Evolutionary conservation across 345 rosid genomes (phyloP).

Genomic region (Salix brachista): DNA sequence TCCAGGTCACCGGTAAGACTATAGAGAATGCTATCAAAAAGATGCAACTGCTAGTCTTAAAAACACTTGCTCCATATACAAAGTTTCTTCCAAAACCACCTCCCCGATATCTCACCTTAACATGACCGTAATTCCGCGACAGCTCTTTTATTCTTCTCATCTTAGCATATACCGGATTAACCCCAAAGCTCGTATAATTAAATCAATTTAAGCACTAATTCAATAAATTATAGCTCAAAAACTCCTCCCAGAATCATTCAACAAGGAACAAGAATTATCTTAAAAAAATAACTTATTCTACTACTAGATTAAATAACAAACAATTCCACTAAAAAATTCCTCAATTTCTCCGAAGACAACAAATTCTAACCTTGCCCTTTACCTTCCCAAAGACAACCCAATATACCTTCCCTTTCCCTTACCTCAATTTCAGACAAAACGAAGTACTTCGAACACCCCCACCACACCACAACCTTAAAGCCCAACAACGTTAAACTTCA

Average conservation of each 20-base stretch:
- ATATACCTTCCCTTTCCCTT: background rate
- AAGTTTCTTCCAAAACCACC: background rate
- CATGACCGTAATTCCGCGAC: background rate
- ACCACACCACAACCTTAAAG: background rate
- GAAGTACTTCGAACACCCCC: background rate
- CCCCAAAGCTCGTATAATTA: background rate
- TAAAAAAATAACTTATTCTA: no score
- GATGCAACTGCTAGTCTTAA: background rate
- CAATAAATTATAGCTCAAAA: background rate
- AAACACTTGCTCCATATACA: background rate
- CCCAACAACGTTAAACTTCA: background rate
- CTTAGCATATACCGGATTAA: background rate
- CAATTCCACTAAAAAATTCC: background rate
- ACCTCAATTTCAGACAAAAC: background rate
- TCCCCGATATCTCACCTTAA: background rate
- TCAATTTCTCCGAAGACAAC: background rate
- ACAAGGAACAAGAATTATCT: background rate
- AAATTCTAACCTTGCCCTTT: background rate
- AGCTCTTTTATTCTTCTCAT: background rate
- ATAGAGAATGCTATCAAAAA: background rate
- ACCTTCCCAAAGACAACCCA: background rate
- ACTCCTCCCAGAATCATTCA: background rate
- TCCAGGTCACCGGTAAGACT: background rate
- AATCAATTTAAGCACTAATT: background rate
- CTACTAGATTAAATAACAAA: no score